Base-by-base conservation (phyloP, 1,284 basidiomycete genomes). In the Trichosporon ovoides region DNA sequence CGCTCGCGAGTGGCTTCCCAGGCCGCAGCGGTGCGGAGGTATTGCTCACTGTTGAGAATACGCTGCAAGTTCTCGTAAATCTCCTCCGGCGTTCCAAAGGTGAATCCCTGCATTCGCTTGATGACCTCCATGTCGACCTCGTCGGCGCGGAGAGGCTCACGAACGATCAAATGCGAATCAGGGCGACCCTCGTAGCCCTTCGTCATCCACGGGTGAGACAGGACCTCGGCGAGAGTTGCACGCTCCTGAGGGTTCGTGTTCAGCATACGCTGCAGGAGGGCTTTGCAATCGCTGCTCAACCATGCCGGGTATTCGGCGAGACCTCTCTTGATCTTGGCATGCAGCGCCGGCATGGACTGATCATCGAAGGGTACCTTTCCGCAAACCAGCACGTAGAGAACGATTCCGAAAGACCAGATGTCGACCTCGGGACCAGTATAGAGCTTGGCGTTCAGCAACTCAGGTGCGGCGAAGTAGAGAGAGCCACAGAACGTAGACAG, bases 381-480 rank as follows among this genome's bases (percentile, higher is more conserved):
- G 74, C 94, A 98, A 0, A 98, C 93, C 50, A 98, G 83, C 13
- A 97, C 94, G 71, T 98, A 98, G 11, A 98, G 83, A 9, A 98
- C 95, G 60, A 98, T 94, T 6, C 96, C 95, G 66, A 98, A 98
- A 70, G 91, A 95, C 95, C 96, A 98, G 0, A 98, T 88, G 71
- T 98, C 96, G 58, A 98, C 95, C 75, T 98, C 95, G 11, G 95
- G 95, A 0, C 95, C 95, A 0, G 91, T 93, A 76, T 98, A 98
- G 20, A 91, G 87, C 73, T 92, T 92, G 36, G 95, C 95, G 70
- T 98, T 97, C 56, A 98, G 84, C 31, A 98, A 81, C 75, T 98
- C 94, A 4, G 95, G 96, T 0, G 95, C 95, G 38, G 95, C 94
- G 79, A 98, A 98, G 80, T 98, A 99, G 18, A 98, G 81, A 1